Evolutionary conservation across 331 rosid species (phyloP).

Genomic region (Stylosanthes scabra): DNA sequence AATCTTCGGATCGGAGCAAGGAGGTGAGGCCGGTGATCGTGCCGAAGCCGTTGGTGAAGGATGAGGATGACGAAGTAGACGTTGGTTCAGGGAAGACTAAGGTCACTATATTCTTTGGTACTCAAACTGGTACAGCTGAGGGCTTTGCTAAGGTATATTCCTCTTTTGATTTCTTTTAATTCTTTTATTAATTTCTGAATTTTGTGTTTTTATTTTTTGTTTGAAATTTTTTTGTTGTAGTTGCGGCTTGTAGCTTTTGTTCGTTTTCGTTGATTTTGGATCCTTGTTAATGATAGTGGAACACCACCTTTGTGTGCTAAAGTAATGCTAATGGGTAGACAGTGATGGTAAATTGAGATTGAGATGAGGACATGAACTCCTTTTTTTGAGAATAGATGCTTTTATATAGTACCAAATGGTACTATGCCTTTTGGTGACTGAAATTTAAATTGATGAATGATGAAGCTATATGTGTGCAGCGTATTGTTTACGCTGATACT

Average conservation of each 20-base stretch:
- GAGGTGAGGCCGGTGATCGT: slow-evolving; percentile 62
- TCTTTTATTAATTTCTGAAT: not conserved
- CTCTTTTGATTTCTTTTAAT: not conserved
- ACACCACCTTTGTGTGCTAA: not conserved
- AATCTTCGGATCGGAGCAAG: slow-evolving; percentile 72
- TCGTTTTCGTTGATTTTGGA: slow-evolving; percentile 10
- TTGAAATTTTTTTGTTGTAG: too few relatives aligned
- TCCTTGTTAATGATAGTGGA: not conserved
- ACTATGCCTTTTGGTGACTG: slow-evolving; percentile 4
- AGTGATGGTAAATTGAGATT: not conserved
- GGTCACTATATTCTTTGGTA: slow-evolving; percentile 76
- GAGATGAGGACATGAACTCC: slow-evolving; percentile 1
- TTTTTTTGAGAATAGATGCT: not conserved
- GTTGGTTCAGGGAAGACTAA: slow-evolving; percentile 60
- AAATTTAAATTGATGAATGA: slow-evolving; percentile 24
- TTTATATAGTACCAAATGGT: not conserved
- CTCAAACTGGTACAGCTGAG: slow-evolving; percentile 94
- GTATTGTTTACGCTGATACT: not conserved
- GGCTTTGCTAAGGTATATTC: slow-evolving; percentile 82
- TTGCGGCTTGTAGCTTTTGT: not conserved
- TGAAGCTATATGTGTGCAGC: not conserved
- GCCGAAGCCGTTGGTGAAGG: slow-evolving; percentile 55
- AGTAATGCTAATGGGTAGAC: not conserved
- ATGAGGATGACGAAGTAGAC: slow-evolving; percentile 68
- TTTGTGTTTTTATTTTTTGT: too few relatives aligned